phyloP scores from a whole-genome alignment of 768 basidiomycete genomes.

The Agaricus sinodeliciosus region DNA sequence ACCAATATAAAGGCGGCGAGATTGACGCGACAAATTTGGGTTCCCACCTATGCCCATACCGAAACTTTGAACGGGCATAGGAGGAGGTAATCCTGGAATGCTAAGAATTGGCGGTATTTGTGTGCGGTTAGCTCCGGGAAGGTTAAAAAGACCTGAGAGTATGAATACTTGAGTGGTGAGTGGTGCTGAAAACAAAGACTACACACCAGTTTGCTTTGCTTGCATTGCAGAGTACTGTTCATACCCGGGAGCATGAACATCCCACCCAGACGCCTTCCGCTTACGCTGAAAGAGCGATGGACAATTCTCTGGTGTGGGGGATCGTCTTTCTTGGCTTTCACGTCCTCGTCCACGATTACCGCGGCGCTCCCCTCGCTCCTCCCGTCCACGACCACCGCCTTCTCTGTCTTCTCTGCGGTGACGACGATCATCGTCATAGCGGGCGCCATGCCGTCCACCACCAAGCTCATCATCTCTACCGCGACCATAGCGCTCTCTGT shows the following conservation, averaged over 20 bases:
- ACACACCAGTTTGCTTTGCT: conserved; percentile 93
- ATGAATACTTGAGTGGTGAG: conserved; percentile 8
- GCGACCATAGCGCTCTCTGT: conserved; percentile 19
- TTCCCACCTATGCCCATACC: conserved; percentile 84
- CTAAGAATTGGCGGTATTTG: conserved; percentile 79
- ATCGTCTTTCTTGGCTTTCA: conserved; percentile 73
- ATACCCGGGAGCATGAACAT: conserved; percentile 92
- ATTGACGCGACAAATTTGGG: conserved; percentile 88
- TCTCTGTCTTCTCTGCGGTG: conserved; percentile 15
- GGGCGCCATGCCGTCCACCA: conserved; percentile 31
- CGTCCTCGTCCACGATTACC: conserved; percentile 25
- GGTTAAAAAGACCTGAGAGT: conserved; percentile 81
- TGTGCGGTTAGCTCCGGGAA: conserved; percentile 90
- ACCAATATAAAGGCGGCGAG: conserved; percentile 92
- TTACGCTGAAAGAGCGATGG: conserved; percentile 80
- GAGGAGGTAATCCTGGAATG: conserved; percentile 76
- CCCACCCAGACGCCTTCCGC: conserved; percentile 91
- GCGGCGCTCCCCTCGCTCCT: conserved; percentile 15
- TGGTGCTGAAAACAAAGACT: not conserved
- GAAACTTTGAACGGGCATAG: conserved; percentile 78
- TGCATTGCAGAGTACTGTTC: conserved; percentile 93
- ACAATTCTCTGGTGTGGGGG: conserved; percentile 85
- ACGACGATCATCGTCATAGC: conserved; percentile 20
- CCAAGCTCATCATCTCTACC: conserved; percentile 29
- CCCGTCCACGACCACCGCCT: conserved; percentile 7